These are phyloP conservation scores for Clavariopsis aquatica DNA, from an alignment of 495 filamentous ascomycete species.

Conservation along the genomic window DNA sequence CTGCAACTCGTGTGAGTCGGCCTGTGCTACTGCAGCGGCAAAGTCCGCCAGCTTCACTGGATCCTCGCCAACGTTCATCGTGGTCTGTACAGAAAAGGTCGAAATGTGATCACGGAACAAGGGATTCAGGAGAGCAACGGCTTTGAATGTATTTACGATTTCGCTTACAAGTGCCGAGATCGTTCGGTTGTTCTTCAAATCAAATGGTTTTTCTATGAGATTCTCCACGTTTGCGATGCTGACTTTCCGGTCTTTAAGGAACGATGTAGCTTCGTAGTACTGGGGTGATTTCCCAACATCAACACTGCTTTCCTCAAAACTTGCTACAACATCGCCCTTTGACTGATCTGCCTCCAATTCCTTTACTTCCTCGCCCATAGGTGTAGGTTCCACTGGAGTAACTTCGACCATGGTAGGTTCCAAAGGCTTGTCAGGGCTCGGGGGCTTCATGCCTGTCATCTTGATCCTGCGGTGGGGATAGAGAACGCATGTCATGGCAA, in stretches of 20 bases:
- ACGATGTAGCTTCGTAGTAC: slow-evolving; percentile 82
- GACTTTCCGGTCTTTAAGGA: slow-evolving; percentile 85
- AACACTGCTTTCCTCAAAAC: slow-evolving; percentile 81
- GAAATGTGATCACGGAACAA: slow-evolving; percentile 98
- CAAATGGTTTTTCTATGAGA: slow-evolving; percentile 79
- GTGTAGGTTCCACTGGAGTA: slow-evolving; percentile 33
- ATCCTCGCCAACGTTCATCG: slow-evolving; percentile 91
- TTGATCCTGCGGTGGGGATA: slow-evolving; percentile 96
- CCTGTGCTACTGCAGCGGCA: slow-evolving; percentile 89
- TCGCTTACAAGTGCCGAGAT: slow-evolving; percentile 92
- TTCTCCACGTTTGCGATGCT: slow-evolving; percentile 95
- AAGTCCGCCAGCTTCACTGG: slow-evolving; percentile 95
- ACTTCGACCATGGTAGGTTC: slow-evolving; percentile 44
- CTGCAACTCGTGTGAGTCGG: slow-evolving; percentile 88
- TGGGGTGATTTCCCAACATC: slow-evolving; percentile 46
- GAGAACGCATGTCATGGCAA: slow-evolving; percentile 86
- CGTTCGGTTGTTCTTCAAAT: slow-evolving; percentile 75
- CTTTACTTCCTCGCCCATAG: slow-evolving; percentile 49
- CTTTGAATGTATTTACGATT: slow-evolving; percentile 97
- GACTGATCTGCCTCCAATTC: slow-evolving; percentile 65
- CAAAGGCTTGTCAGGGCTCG: slow-evolving; percentile 49
- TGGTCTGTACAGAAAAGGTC: slow-evolving; percentile 91
- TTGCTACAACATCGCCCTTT: slow-evolving; percentile 92
- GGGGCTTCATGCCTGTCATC: slow-evolving; percentile 76
- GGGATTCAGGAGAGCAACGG: slow-evolving; percentile 87